Evolutionary conservation across 1,139 yeast species (phyloP).

Genomic region (Nakaseomyces bracarensis): DNA sequence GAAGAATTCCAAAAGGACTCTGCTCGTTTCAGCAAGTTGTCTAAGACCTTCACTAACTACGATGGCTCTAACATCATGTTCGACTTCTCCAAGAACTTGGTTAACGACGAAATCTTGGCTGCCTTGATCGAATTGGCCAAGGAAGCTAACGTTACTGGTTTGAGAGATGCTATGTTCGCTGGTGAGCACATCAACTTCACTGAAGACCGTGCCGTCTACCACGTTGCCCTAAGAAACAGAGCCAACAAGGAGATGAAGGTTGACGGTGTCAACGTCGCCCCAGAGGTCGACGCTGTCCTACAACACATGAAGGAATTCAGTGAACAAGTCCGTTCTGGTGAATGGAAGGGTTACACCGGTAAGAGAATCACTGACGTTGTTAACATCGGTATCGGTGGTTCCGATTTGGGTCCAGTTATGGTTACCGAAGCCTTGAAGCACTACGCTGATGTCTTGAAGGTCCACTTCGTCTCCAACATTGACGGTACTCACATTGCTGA

Average conservation of each 20-base stretch:
- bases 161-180: conserved; percentile 83
- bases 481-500: conserved; percentile 98
- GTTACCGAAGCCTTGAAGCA: conserved; percentile 95
- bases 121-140: conserved; percentile 71
- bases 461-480: conserved; percentile 93
- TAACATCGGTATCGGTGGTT: conserved; percentile 98
- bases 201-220: conserved; percentile 94
- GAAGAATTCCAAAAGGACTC: conserved; percentile 72
- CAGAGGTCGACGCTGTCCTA: conserved; percentile 83
- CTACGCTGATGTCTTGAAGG: conserved; percentile 68
- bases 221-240: conserved; percentile 92
- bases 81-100: conserved; percentile 89
- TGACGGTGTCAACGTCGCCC: conserved; percentile 81
- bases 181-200: conserved; percentile 94
- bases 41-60: conserved; percentile 69
- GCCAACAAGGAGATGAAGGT: conserved; percentile 73
- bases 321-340: conserved; percentile 79
- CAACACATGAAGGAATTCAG: conserved; percentile 95
- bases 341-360: conserved; percentile 96
- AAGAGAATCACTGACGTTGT: conserved; percentile 88
- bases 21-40: conserved; percentile 62
- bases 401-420: conserved; percentile 98
- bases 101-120: conserved; percentile 71
- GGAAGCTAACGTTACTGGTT: conserved; percentile 78
- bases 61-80: conserved; percentile 85